A percentile compares a stretch with the other conserved stretches of the same genome.
These are phyloP conservation scores for Drechslera avenae DNA, from an alignment of 2,329 filamentous ascomycete genomes.

Conservation along the genomic window DNA sequence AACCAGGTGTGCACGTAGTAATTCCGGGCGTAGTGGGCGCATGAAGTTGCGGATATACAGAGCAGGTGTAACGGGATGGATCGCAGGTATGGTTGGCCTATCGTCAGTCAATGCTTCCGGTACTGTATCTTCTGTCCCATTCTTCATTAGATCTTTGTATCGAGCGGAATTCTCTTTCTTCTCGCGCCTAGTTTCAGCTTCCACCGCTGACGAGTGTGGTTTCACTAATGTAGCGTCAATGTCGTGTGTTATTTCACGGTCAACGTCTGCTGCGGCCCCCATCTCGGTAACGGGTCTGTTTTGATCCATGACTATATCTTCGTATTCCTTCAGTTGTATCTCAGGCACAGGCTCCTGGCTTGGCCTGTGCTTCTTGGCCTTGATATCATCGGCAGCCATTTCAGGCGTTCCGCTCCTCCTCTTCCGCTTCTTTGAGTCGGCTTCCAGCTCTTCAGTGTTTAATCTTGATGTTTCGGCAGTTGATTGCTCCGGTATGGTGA, in stretches of 20 bases:
- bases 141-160: conserved; percentile 42
- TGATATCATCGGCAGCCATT: conserved; percentile 42
- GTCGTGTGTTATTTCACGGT: conserved; percentile 8
- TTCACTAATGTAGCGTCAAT: conserved; percentile 2
- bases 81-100: conserved; percentile 43
- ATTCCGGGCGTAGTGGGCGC: conserved; percentile 75
- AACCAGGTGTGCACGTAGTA: conserved; percentile 71
- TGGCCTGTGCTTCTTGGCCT: conserved; percentile 51
- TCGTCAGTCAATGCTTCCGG: conserved; percentile 34
- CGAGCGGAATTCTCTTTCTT: conserved; percentile 42
- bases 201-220: conserved; percentile 4
- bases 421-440: conserved; percentile 50
- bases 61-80: conserved; percentile 50
- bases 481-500: conserved; percentile 32
- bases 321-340: conserved; percentile 38
- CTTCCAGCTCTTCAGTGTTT: conserved; percentile 46
- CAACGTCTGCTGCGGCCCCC: conserved; percentile 11
- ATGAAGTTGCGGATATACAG: conserved; percentile 91
- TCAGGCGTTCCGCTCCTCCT: conserved; percentile 49
- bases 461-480: conserved; percentile 42
- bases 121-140: conserved; percentile 14
- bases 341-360: conserved; percentile 41
- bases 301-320: conserved; percentile 41
- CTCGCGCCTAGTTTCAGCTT: conserved; percentile 17
- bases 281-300: conserved; percentile 27